phyloP scores from a whole-genome alignment of 164 flowering plant species.

The Saururus chinensis region DNA sequence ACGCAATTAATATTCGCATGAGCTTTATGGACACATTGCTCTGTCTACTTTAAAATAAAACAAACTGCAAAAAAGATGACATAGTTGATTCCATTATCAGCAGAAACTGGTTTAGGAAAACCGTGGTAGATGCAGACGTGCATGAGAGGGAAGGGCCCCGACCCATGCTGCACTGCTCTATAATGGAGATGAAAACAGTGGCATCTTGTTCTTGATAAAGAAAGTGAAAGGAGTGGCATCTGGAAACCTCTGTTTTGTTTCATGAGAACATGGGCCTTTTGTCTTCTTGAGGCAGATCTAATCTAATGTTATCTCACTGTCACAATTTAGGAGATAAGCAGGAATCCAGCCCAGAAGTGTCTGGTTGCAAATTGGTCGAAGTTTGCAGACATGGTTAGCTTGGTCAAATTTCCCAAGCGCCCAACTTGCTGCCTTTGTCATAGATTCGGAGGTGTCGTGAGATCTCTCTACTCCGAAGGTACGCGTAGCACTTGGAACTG shows the following conservation, averaged over 20 bases:
- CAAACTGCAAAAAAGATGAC: too few relatives aligned
- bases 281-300: background rate
- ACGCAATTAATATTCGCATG: too few relatives aligned
- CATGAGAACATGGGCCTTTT: background rate
- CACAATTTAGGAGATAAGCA: background rate
- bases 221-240: background rate
- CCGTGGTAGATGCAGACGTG: background rate
- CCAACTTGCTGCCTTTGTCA: too few relatives aligned
- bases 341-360: background rate
- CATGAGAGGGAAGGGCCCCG: background rate
- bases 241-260: background rate
- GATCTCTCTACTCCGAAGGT: too few relatives aligned
- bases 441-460: too few relatives aligned
- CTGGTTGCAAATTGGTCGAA: background rate
- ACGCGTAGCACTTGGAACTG: too few relatives aligned
- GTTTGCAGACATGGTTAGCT: too few relatives aligned
- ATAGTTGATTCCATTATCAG: background rate
- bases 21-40: too few relatives aligned
- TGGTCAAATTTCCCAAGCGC: too few relatives aligned
- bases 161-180: background rate
- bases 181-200: background rate
- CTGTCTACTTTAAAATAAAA: too few relatives aligned
- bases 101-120: background rate
- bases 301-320: background rate
- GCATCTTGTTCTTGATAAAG: background rate